Evolutionary conservation across 2,329 filamentous ascomycete genomes (phyloP), one percentile per base, ranked within the genome.

Genomic region (Pseudogymnoascus destructans): DNA sequence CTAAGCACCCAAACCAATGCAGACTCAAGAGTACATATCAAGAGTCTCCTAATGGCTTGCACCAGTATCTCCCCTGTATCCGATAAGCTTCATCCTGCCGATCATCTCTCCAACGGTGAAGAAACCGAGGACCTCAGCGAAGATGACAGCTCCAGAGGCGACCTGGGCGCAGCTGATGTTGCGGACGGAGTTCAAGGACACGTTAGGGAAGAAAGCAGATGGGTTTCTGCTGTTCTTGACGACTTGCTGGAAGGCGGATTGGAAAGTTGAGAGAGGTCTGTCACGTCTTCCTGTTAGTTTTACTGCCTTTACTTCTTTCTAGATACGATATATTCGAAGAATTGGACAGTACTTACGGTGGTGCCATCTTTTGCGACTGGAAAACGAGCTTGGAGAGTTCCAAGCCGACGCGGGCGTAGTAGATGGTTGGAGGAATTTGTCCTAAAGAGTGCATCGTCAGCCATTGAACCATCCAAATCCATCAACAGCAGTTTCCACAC

Each of bases 81-180:
- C 93, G 67, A 98, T 79, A 66, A 98, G 73, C 86, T 98, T 97
- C 77, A 93, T 83, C 70, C 91, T 82, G 68, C 93, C 93, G 68
- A 98, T 84, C 73, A 98, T 97, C 80, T 97, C 91, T 64, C 93
- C 93, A 58, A 97, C 82, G 62, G 91, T 95, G 81, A 97, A 98
- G 82, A 98, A 98, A 62, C 93, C 93, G 65, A 98, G 75, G 56
- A 89, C 80, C 77, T 98, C 92, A 59, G 91, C 91, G 54, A 79
- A 74, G 62, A 96, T 77, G 61, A 98, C 87, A 66, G 87, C 88
- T 61, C 80, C 86, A 58, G 86, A 74, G 58, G 80, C 79, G 66
- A 92, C 71, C 73, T 95, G 85, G 66, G 82, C 78, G 64, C 75
- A 77, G 73, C 82, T 86, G 68, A 93, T 67, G 75, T 83, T 87